Evolutionary conservation across 2,329 filamentous ascomycete species (phyloP).

Genomic region (Aspergillus viridinutans): DNA sequence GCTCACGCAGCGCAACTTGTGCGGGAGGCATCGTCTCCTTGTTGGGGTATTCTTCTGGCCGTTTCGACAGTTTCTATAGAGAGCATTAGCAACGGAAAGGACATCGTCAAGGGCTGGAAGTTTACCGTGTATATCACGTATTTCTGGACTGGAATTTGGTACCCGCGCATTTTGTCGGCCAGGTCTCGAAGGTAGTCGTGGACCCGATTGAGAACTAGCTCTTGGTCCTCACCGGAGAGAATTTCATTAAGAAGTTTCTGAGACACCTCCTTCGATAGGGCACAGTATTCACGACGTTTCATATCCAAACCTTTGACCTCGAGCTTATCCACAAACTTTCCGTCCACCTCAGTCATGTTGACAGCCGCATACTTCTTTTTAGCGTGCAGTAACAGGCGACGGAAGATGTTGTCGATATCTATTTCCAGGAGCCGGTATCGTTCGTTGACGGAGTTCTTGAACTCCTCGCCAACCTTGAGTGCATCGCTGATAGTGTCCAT

Average conservation of each 20-base stretch:
- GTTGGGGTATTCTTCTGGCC: slow-evolving; percentile 89
- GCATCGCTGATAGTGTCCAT: slow-evolving; percentile 89
- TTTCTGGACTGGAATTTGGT: slow-evolving; percentile 69
- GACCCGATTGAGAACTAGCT: slow-evolving; percentile 80
- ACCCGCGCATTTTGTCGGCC: slow-evolving; percentile 80
- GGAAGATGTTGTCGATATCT: slow-evolving; percentile 96
- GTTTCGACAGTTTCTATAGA: slow-evolving; percentile 77
- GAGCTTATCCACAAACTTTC: slow-evolving; percentile 88
- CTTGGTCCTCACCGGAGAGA: slow-evolving; percentile 86
- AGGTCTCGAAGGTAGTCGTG: slow-evolving; percentile 89
- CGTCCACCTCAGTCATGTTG: slow-evolving; percentile 83
- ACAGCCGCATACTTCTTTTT: slow-evolving; percentile 99
- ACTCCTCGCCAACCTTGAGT: slow-evolving; percentile 85
- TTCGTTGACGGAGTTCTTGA: slow-evolving; percentile 93
- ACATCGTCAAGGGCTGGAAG: background rate
- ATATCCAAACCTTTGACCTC: slow-evolving; percentile 98
- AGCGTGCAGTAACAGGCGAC: slow-evolving; percentile 85
- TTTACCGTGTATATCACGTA: slow-evolving; percentile 88
- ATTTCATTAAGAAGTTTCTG: slow-evolving; percentile 88
- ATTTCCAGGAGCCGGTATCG: slow-evolving; percentile 91
- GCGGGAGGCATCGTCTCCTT: slow-evolving; percentile 94
- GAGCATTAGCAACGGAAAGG: slow-evolving; percentile 12
- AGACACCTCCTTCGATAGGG: slow-evolving; percentile 90
- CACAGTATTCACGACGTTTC: slow-evolving; percentile 95
- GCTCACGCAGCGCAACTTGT: slow-evolving; percentile 85